Base-by-base conservation (phyloP, 78 protist genomes). In the Dictyostelium purpureum region DNA sequence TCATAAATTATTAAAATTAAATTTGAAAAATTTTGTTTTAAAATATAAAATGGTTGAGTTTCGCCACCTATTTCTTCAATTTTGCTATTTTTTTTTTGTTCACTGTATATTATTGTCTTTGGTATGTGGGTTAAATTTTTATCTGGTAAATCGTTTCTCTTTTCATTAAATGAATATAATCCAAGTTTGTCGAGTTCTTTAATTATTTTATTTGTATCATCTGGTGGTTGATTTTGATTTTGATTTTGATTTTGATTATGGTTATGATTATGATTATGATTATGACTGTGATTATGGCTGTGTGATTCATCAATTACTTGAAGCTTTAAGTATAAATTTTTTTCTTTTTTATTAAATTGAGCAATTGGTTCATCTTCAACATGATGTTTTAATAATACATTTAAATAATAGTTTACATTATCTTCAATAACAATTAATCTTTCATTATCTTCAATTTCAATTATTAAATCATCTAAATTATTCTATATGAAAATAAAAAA, bases 401-500 rank as follows among this genome's bases (percentile, higher is more conserved):
- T 40, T n/a, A 69, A n/a, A 69, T 42, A 40, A 42, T 67, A 38
- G 26, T 49, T 35, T 33, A 52, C 24, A 14, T 51, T 75, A 16
- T 51, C 54, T 37, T 79, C 88, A 31, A 11, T 26, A 6, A 79
- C 31, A 24, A 42, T 38, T 69, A 81, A 42, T 21, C 33, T 31
- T 51, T 81, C 76, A 69, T 69, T 43, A 67, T 81, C 79, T 24
- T 40, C 71, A 52, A 81, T 52, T 16, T 81, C 89, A 49, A 81
- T 35, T 35, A 66, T 28, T 47, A 81, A 67, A 12, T 65, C 61
- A 24, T 18, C 16, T 37, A 67, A 18, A 75, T 51, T 67, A n/a
- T 65, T 42, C 42, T 81, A 16, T n/a, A 54, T 54, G 52, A 16
- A 3, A 47, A 14, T 10, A 47, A 16, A 47, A 47, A 47, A 47